Evolutionary conservation across 1,284 basidiomycete genomes (phyloP), one percentile per base, ranked within the genome.

Genomic region (Lentinula novae-zelandiae): DNA sequence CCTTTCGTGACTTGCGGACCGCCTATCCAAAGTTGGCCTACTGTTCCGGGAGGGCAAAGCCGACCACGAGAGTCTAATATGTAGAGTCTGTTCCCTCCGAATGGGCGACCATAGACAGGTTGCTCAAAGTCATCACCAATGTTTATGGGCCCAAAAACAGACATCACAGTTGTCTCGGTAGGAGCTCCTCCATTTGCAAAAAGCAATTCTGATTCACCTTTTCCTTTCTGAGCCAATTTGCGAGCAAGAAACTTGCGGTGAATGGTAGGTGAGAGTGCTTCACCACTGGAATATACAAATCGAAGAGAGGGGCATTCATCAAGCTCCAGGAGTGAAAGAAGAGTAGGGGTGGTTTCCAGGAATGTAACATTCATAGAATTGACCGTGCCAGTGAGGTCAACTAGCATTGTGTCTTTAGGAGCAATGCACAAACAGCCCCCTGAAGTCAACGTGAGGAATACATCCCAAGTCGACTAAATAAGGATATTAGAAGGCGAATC

Each of bases 1-100:
- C 62, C 62, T 13, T 60, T 56, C 20, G 56, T 60, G 9, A 63
- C 60, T 39, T 59, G 56, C 2, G 55, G 51, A 4, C 62, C 62
- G 38, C 56, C 51, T 10, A 61, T 50, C 33, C 54, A 63, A 13
- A 53, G 34, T 40, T 60, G 53, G 17, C 59, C 62, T 22, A 60
- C 40, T 6, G 38, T 57, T 42, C 57, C 60, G 22, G 46, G 40
- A 44, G 40, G 40, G 20, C 52, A 53, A n/a, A 53, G 52, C 34
- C 27, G 36, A 20, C 34, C 36, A 54, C 0, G 38, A 31, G 53
- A 20, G 20, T 54, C 53, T 13, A 54, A 22, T 22, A 54, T 40
- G 53, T 54, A 54, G 9, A 54, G 13, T 5, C 53, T 38, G 36
- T 54, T 54, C 3, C 38, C 34, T 38, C 53, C 53, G 36, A 54